Evolutionary conservation across 2,329 filamentous ascomycete genomes (phyloP).

Genomic region (Fusarium domesticum): DNA sequence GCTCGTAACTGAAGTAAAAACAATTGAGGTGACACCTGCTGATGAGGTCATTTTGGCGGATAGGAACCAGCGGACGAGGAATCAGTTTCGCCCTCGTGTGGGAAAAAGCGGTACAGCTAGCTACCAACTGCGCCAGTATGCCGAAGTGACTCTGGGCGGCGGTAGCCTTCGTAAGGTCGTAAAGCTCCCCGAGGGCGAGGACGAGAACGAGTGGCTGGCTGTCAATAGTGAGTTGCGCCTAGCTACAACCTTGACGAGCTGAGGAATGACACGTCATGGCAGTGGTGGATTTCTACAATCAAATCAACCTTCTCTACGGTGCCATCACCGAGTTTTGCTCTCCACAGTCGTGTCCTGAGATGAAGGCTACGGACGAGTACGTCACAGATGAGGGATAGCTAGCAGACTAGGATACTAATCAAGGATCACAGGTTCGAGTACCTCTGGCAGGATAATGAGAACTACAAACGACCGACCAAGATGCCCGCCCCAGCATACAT

Average conservation of each 20-base stretch:
- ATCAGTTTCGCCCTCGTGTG: conserved; percentile 86
- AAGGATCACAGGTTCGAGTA: conserved; percentile 76
- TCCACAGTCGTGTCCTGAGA: conserved; percentile 93
- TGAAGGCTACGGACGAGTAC: conserved; percentile 99
- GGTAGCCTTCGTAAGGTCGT: conserved; percentile 95
- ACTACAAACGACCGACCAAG: conserved; percentile 94
- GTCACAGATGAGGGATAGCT: conserved; percentile 24
- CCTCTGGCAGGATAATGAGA: conserved; percentile 94
- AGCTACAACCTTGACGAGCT: not conserved
- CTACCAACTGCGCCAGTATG: conserved; percentile 97
- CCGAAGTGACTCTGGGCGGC: conserved; percentile 91
- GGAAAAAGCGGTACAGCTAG: conserved; percentile 80
- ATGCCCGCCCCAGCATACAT: conserved; percentile 98
- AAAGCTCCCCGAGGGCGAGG: conserved; percentile 93
- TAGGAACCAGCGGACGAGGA: conserved; percentile 83
- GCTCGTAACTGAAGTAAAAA: conserved; percentile 14
- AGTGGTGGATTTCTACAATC: conserved; percentile 99
- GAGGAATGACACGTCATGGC: conserved; percentile 6
- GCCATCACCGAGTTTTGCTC: conserved; percentile 99
- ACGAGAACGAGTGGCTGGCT: conserved; percentile 96
- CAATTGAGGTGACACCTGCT: conserved; percentile 30
- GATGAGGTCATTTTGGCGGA: conserved; percentile 26
- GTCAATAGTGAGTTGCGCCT: conserved; percentile 72
- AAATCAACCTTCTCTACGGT: conserved; percentile 97
- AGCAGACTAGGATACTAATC: not conserved